Evolutionary conservation across 1,284 basidiomycete genomes (phyloP), one percentile per base, ranked within the genome.

Genomic region (Hypsizygus ulmarius): DNA sequence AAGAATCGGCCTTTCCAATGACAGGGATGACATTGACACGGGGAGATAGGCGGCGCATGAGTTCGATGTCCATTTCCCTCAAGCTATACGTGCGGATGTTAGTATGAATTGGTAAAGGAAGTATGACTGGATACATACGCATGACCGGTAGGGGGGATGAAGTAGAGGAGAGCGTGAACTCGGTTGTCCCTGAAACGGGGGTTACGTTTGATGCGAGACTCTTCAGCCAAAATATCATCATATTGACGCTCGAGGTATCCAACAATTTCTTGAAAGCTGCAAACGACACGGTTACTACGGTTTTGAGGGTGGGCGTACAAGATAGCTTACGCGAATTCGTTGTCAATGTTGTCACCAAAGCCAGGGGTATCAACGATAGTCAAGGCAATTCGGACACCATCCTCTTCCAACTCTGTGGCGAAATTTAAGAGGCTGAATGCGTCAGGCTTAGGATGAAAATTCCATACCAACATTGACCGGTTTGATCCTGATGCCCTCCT

Each of bases 11-110:
- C 71, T 99, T 99, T 59, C 97, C 97, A 64, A 99, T 83, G 62
- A 99, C 96, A 48, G 97, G 97, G 59, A 99, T 99, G 58, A 99
- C 97, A 65, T 99, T 99, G 68, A 98, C 97, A 52, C 93, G 88
- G 18, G 93, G 93, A 9, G 95, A 95, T 49, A 98, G 81, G 55
- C 93, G 90, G 55, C 93, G 88, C 95, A 98, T 98, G 51, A 98
- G 77, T 67, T 97, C 97, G 61, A 99, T 99, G 70, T 99, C 97
- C 83, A 99, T 96, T 71, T 99, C 97, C 51, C 97, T 84, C 62
- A 99, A 75, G 21, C 93, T 95, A 60, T 16, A 46, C 18, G 25
- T 36, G 36, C 46, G 21, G 33, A 25, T 9, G 39, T 30, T 2
- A 46, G 35, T 7, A 28, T n/a, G 15, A 11, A 8, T 12, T 42